Percentiles rank a stretch among this genome's conserved stretches.
These are phyloP conservation scores for Babesia divergens DNA, from an alignment of 169 alveolate species.

Conservation along the genomic window DNA sequence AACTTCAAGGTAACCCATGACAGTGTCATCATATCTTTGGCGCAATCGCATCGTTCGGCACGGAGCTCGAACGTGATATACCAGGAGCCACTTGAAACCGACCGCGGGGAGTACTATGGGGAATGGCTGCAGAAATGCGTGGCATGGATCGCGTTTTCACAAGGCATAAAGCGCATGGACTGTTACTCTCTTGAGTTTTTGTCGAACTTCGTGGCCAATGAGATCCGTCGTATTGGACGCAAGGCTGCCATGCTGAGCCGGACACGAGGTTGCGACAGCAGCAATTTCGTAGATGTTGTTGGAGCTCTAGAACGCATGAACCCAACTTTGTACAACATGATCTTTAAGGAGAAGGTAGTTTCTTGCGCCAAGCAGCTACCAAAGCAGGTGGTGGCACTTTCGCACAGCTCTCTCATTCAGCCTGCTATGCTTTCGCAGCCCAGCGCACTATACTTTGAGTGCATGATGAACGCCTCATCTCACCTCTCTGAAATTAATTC, in stretches of 20 bases:
- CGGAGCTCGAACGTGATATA: slow-evolving; percentile 49
- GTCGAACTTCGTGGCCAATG: slow-evolving; percentile 36
- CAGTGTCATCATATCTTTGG: slow-evolving; percentile 51
- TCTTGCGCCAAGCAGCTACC: slow-evolving; percentile 55
- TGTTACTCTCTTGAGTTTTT: slow-evolving; percentile 45
- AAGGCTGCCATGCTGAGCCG: slow-evolving; percentile 53
- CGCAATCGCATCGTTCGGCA: slow-evolving; percentile 58
- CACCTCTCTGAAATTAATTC: slow-evolving; percentile 42
- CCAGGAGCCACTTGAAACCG: slow-evolving; percentile 55
- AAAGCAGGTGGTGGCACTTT: slow-evolving; percentile 31
- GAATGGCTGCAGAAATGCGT: slow-evolving; percentile 66
- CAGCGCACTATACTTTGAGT: slow-evolving; percentile 50
- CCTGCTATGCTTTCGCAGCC: slow-evolving; percentile 62
- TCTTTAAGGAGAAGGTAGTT: slow-evolving; percentile 42
- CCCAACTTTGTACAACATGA: slow-evolving; percentile 33
- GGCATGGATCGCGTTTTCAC: slow-evolving; percentile 64
- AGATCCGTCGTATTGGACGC: slow-evolving; percentile 50
- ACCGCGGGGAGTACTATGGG: slow-evolving; percentile 60
- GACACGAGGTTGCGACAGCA: slow-evolving; percentile 53
- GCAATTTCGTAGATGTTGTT: slow-evolving; percentile 62
- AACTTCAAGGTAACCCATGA: slow-evolving; percentile 34
- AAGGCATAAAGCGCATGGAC: slow-evolving; percentile 60
- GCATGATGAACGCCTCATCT: slow-evolving; percentile 56
- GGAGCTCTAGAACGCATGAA: slow-evolving; percentile 48
- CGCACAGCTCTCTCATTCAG: slow-evolving; percentile 44